A percentile compares a stretch with the other conserved stretches of the same genome.
Evolutionary conservation across 2,329 filamentous ascomycete species (phyloP).

Genomic region (Reticulascus tulasneorum): DNA sequence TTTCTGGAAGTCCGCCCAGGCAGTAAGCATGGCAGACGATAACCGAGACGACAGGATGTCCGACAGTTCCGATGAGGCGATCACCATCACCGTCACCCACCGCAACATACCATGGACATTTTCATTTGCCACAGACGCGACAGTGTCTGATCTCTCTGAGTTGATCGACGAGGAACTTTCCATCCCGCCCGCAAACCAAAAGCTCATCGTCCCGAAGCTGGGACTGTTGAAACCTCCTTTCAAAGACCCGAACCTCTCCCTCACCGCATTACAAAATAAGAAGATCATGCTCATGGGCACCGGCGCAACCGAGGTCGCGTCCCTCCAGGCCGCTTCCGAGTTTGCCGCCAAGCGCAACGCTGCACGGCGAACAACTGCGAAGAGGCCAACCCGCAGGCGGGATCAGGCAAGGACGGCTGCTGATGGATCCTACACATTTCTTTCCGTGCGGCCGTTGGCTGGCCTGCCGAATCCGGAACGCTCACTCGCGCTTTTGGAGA

Average conservation of each 20-base stretch:
- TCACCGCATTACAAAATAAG: slow-evolving; percentile 47
- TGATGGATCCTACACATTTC: slow-evolving; percentile 76
- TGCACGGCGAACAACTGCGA: slow-evolving; percentile 29
- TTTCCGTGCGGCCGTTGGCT: slow-evolving; percentile 67
- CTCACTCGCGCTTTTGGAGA: slow-evolving; percentile 67
- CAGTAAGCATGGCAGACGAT: slow-evolving; percentile 10
- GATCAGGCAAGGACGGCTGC: slow-evolving; percentile 38
- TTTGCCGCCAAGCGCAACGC: slow-evolving; percentile 44
- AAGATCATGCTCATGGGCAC: slow-evolving; percentile 65
- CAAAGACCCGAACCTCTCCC: slow-evolving; percentile 49
- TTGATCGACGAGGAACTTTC: slow-evolving; percentile 52
- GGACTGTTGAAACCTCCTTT: slow-evolving; percentile 63
- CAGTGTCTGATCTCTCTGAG: slow-evolving; percentile 55
- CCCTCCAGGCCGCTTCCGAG: slow-evolving; percentile 46
- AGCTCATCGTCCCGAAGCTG: slow-evolving; percentile 62
- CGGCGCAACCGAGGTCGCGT: slow-evolving; percentile 54
- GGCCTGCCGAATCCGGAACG: slow-evolving; percentile 74
- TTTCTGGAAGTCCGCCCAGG: background rate
- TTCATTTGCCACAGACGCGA: slow-evolving; percentile 40
- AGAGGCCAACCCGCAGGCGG: slow-evolving; percentile 33
- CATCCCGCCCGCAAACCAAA: slow-evolving; percentile 62
- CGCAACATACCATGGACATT: slow-evolving; percentile 42
- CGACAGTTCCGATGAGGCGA: slow-evolving; percentile 18
- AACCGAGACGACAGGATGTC: slow-evolving; percentile 8
- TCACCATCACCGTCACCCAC: slow-evolving; percentile 43